phyloP scores from a whole-genome alignment of 2,329 filamentous ascomycete genomes.

The Decorospora gaudefroyi region DNA sequence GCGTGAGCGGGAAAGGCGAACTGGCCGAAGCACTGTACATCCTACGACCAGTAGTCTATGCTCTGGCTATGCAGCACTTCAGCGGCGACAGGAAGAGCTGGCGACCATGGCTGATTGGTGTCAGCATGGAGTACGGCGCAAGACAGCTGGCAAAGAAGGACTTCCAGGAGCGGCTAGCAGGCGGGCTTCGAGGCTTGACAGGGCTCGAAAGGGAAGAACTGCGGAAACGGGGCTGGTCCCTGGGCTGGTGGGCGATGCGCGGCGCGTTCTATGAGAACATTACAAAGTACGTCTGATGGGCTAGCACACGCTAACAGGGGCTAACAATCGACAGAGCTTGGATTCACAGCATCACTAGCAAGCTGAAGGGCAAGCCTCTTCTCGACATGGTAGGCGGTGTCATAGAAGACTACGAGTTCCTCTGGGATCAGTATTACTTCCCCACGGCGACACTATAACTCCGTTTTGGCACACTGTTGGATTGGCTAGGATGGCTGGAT shows the following conservation, averaged over 20 bases:
- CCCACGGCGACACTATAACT: constrained; percentile 62
- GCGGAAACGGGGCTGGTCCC: constrained; percentile 82
- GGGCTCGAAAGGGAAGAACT: constrained; percentile 88
- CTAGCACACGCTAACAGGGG: not conserved
- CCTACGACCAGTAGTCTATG: constrained; percentile 84
- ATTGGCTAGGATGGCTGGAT: constrained; percentile 3
- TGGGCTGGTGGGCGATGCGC: constrained; percentile 95
- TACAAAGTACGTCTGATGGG: constrained; percentile 60
- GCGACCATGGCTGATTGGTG: constrained; percentile 87
- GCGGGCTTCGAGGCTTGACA: constrained; percentile 75
- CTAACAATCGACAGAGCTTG: constrained; percentile 53
- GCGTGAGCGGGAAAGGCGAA: constrained; percentile 72
- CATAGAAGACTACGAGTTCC: constrained; percentile 92
- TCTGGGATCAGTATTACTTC: constrained; percentile 99
- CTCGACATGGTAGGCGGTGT: constrained; percentile 82
- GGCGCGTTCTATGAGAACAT: constrained; percentile 96
- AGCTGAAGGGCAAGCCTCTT: constrained; percentile 72
- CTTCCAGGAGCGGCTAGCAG: constrained; percentile 65
- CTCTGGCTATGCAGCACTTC: constrained; percentile 75
- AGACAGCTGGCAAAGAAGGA: constrained; percentile 78
- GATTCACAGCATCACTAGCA: constrained; percentile 70
- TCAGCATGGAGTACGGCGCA: constrained; percentile 84
- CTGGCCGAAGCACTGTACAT: constrained; percentile 91
- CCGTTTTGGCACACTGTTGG: not conserved
- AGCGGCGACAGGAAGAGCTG: constrained; percentile 76